These are phyloP conservation scores for Euphorbia peplus DNA, from an alignment of 345 rosid genomes.

Conservation along the genomic window DNA sequence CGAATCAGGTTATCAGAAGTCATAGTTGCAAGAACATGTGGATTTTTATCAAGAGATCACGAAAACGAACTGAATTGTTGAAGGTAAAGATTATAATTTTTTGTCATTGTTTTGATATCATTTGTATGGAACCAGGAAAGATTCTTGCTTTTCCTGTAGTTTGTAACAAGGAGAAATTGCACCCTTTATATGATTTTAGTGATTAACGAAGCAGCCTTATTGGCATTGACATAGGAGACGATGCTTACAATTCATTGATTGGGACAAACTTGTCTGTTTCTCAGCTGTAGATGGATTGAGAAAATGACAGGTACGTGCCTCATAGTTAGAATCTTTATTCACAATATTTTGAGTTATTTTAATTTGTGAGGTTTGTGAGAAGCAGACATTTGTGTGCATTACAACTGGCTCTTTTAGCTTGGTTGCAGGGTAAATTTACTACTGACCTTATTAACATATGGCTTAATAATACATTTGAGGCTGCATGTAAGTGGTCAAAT, in stretches of 20 bases:
- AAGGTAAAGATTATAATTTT: no score
- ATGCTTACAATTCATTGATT: conserved; percentile 26
- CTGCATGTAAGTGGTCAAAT: no score
- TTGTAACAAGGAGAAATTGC: neutral
- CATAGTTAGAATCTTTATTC: neutral
- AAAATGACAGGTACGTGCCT: neutral
- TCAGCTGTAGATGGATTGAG: neutral
- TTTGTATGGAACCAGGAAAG: neutral
- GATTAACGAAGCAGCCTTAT: conserved; percentile 11
- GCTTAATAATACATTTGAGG: no score
- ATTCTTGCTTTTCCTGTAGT: neutral
- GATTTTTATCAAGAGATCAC: conserved; percentile 1
- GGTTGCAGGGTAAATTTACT: neutral
- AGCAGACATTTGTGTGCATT: neutral
- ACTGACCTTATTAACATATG: no score
- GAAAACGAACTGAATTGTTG: conserved; percentile 4
- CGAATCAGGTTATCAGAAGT: conserved; percentile 18
- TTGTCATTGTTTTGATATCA: conserved; percentile 6
- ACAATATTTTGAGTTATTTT: neutral
- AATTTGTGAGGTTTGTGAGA: neutral
- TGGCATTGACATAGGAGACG: conserved; percentile 1
- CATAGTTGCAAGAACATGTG: conserved; percentile 17
- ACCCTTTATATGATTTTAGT: conserved; percentile 10
- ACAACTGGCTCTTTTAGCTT: neutral
- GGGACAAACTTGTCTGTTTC: neutral